Conservation (phyloP, 176 grass and related monocot species). For the Miscanthus lutarioriparius region DNA sequence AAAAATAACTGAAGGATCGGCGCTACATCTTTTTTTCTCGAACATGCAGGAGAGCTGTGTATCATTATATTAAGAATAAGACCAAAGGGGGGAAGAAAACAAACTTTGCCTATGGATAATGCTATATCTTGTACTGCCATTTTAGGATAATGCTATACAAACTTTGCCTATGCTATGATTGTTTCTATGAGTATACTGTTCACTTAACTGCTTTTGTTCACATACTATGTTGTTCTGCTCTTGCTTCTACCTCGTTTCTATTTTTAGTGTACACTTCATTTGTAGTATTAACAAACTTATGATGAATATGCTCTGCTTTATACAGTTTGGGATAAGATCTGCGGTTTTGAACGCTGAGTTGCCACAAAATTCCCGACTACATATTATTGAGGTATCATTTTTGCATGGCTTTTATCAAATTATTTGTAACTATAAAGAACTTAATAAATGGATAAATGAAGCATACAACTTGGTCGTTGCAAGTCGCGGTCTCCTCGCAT, state of each 20-base stretch:
- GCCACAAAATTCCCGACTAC: slow-evolving; percentile 96
- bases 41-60: background rate
- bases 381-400: slow-evolving; percentile 83
- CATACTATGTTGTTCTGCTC: slow-evolving; percentile 4
- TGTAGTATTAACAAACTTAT: background rate
- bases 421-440: slow-evolving; percentile 1
- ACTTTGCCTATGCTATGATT: slow-evolving; percentile 1
- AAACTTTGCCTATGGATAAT: background rate
- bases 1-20: background rate
- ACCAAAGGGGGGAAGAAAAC: background rate
- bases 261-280: slow-evolving; percentile 2
- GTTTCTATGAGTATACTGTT: background rate
- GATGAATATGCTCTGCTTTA: background rate
- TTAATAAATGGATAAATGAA: background rate
- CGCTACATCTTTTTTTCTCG: background rate
- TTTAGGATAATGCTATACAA: slow-evolving; percentile 13
- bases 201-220: slow-evolving; percentile 12
- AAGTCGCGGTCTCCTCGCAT: no score
- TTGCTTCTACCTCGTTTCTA: slow-evolving; percentile 16
- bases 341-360: slow-evolving; percentile 92
- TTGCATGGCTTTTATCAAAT: slow-evolving; percentile 17
- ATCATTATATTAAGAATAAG: no score
- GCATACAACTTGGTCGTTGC: background rate
- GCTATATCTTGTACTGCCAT: background rate
- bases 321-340: slow-evolving; percentile 93